Base-by-base conservation (phyloP, 2,329 filamentous ascomycete species). In the Penicillium griseofulvum region DNA sequence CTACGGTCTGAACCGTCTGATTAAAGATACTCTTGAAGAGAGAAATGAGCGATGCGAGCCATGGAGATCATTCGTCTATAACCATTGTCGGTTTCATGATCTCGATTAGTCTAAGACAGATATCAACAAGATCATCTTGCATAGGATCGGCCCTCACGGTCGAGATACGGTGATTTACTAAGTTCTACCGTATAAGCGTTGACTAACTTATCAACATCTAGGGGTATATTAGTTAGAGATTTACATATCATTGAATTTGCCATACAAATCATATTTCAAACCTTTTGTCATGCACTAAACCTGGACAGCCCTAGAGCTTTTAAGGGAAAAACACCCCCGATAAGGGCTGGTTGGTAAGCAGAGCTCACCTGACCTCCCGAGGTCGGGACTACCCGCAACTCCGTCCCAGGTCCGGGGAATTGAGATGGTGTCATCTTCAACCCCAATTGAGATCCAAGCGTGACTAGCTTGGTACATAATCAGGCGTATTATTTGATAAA, bases 101-200 rank as follows among this genome's bases (percentile, higher is more conserved):
- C 29, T 56, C 50, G 4, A 71, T 55, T 29, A 71, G 57, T 0
- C 65, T 64, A 14, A 52, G 54, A 47, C 62, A 71, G 47, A 68
- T 64, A 2, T 56, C 53, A 17, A 52, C 29, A 19, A 71, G 37
- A 42, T 65, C 63, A 33, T 67, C 55, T 12, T 33, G 49, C n/a
- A 7, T 58, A 50, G 7, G 56, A 48, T 5, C 62, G 58, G 24
- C 54, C 41, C 1, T 61, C 49, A 28, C 46, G 47, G 52, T 63
- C 57, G 11, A 65, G 54, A 6, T 52, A 36, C 19, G 48, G 37
- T 8, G 43, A 39, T 3, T 60, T 55, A 26, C 22, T 49, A 8
- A 66, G 48, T 14, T 68, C 58, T 29, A 71, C 61, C 5, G 65
- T 62, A 16, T 66, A 52, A 5, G 57, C 64, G 16, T 70, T 61